These are phyloP conservation scores for Durusdinium trenchii DNA, from an alignment of 73 alveolate species.

Conservation along the genomic window DNA sequence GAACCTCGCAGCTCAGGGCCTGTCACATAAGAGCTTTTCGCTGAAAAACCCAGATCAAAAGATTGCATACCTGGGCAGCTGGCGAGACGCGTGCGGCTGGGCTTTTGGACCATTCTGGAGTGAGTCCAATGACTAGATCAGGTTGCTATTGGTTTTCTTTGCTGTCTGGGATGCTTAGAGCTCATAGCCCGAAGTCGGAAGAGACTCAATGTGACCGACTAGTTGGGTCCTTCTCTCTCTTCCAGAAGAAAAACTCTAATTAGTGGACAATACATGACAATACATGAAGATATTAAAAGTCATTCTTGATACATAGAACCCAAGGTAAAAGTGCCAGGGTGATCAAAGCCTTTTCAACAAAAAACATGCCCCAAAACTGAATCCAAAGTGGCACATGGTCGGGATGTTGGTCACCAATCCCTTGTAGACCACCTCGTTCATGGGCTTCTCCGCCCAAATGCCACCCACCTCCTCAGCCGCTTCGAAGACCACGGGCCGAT, in stretches of 20 bases:
- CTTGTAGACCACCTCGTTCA: constrained; percentile 48
- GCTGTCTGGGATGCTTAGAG: too few relatives aligned
- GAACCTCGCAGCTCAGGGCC: constrained; percentile 71
- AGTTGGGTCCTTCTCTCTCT: too few relatives aligned
- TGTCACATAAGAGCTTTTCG: constrained; percentile 26
- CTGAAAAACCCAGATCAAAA: constrained; percentile 18
- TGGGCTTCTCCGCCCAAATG: constrained; percentile 80
- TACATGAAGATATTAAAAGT: too few relatives aligned
- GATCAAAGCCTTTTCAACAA: too few relatives aligned
- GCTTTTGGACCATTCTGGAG: neutral
- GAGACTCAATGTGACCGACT: too few relatives aligned
- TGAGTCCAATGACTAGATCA: neutral
- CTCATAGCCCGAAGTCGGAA: too few relatives aligned
- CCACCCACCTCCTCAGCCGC: constrained; percentile 71
- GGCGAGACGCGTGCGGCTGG: neutral
- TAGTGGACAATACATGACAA: too few relatives aligned
- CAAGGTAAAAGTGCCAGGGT: too few relatives aligned
- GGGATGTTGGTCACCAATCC: constrained; percentile 90
- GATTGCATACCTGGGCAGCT: constrained; percentile 40
- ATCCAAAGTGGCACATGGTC: neutral
- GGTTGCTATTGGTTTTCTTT: too few relatives aligned
- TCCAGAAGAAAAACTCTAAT: too few relatives aligned
- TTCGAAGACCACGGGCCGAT: constrained; percentile 37
- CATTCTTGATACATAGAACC: too few relatives aligned
- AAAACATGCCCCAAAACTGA: neutral